These are phyloP conservation scores for Gymnopilus junonius DNA, from an alignment of 768 basidiomycete species.

Conservation along the genomic window DNA sequence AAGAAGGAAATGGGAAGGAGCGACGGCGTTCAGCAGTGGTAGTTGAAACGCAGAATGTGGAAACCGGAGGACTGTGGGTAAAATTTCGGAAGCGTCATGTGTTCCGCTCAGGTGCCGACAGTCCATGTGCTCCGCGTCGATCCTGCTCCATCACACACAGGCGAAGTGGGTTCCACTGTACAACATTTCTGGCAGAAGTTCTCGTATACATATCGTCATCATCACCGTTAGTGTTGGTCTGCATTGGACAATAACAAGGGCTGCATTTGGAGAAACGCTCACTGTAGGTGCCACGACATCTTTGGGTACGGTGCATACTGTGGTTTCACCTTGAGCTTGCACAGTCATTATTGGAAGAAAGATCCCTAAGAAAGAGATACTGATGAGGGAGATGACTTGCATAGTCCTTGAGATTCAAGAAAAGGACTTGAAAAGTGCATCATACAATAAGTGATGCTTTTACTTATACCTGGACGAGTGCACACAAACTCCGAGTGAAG, in stretches of 20 bases:
- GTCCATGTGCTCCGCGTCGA: background rate
- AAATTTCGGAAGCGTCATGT: constrained; percentile 1
- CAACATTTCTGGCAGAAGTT: background rate
- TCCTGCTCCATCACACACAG: background rate
- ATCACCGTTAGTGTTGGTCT: background rate
- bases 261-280: background rate
- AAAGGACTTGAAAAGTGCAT: too few species aligned
- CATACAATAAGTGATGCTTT: background rate
- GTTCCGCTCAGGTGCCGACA: background rate
- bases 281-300: background rate
- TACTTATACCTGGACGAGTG: background rate
- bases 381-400: background rate
- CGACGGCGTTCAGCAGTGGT: background rate
- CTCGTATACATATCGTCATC: background rate
- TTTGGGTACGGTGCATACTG: background rate
- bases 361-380: background rate
- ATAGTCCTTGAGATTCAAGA: background rate
- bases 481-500: background rate
- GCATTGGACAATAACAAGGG: too few species aligned
- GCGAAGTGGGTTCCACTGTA: background rate
- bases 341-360: background rate
- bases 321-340: background rate
- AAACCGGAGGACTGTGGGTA: constrained; percentile 4
- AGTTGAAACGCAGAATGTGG: background rate
- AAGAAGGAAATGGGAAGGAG: background rate